phyloP scores from a whole-genome alignment of 2,329 filamentous ascomycete genomes.

The Lachnellula occidentalis region DNA sequence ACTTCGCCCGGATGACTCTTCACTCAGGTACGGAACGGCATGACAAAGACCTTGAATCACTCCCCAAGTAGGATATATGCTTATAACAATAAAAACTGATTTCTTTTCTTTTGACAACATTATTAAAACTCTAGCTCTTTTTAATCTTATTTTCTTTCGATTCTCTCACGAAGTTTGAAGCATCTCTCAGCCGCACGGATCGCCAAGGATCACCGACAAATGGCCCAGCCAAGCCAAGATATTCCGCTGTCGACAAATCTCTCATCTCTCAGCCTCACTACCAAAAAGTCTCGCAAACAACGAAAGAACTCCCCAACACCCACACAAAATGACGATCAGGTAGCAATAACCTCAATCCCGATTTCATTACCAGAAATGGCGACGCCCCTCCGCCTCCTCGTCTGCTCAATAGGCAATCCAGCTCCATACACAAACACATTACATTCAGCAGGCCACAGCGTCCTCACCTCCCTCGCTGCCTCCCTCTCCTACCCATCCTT shows the following conservation, averaged over 20 bases:
- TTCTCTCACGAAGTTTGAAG: not conserved
- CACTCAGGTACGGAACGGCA: not conserved
- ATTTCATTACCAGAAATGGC: constrained; percentile 15
- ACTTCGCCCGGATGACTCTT: constrained; percentile 11
- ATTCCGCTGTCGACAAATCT: not conserved
- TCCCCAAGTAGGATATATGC: not conserved
- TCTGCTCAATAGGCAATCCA: constrained; percentile 86
- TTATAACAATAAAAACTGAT: not conserved
- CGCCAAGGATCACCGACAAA: not conserved
- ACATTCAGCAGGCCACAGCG: constrained; percentile 81
- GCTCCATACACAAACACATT: constrained; percentile 68
- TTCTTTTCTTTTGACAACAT: not conserved
- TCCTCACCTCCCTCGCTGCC: constrained; percentile 53
- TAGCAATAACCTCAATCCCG: not conserved
- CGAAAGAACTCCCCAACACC: not conserved
- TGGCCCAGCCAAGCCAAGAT: constrained; percentile 1
- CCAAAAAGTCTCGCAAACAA: constrained; percentile 3
- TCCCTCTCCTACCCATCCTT: constrained; percentile 41
- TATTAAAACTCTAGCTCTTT: not conserved
- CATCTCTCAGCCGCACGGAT: constrained; percentile 4
- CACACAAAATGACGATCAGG: not conserved
- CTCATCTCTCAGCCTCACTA: constrained; percentile 4
- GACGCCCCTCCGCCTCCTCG: constrained; percentile 52
- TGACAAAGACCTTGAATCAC: constrained; percentile 7
- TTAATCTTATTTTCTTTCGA: not conserved